Evolutionary conservation across 306 rosid species (phyloP).

Genomic region (Alnus glutinosa): DNA sequence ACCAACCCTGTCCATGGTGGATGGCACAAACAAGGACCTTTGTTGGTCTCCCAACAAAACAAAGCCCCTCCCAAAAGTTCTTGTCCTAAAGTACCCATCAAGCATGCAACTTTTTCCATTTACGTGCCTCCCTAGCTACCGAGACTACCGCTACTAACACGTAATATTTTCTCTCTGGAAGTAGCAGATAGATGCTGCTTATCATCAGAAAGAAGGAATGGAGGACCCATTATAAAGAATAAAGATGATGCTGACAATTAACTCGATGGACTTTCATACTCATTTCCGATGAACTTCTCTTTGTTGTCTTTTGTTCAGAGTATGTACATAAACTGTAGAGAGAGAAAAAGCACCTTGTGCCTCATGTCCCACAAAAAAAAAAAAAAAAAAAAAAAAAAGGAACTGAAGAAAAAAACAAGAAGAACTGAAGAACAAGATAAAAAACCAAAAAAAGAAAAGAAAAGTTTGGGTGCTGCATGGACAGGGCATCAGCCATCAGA

Average conservation of each 20-base stretch:
- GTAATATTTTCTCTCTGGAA: background rate
- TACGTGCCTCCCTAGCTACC: background rate
- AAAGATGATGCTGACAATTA: background rate
- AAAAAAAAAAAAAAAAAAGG: slow-evolving; percentile 5
- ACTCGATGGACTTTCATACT: slow-evolving; percentile 28
- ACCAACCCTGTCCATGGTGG: too few species aligned
- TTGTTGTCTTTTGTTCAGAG: slow-evolving; percentile 24
- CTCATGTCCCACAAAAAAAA: slow-evolving; percentile 33
- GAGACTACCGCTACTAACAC: background rate
- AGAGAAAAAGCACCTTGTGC: slow-evolving; percentile 27
- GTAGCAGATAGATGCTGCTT: too few species aligned
- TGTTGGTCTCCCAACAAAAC: background rate
- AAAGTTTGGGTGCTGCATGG: slow-evolving; percentile 20
- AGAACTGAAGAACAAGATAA: slow-evolving; percentile 1
- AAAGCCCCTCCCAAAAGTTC: background rate
- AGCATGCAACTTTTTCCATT: background rate
- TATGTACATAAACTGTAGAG: slow-evolving; percentile 50
- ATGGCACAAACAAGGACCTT: too few species aligned
- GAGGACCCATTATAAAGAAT: background rate
- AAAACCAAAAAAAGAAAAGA: slow-evolving; percentile 4
- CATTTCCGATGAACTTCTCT: slow-evolving; percentile 30
- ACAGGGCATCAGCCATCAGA: slow-evolving; percentile 26
- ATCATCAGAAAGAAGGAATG: background rate
- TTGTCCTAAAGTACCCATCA: background rate
- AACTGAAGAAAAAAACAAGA: slow-evolving; percentile 7